Conservation (phyloP, 352 stramenopile species). For the Pythium vanterpoolii region DNA sequence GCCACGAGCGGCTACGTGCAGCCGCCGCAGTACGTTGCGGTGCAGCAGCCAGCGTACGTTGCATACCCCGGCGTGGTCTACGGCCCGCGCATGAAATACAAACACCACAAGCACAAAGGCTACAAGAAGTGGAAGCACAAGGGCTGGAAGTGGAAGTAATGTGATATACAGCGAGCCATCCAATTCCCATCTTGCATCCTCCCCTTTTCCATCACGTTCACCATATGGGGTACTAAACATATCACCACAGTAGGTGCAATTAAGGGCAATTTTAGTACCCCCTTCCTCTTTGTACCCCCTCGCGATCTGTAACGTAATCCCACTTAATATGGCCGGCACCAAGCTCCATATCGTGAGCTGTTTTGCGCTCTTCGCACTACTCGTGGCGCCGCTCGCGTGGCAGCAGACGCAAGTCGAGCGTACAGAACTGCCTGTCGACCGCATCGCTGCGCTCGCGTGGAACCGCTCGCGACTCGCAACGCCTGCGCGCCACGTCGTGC, state of each 20-base stretch:
- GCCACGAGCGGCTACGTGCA: constrained; percentile 41
- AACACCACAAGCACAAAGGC: constrained; percentile 42
- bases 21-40: constrained; percentile 33
- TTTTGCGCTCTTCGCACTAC: constrained; percentile 71
- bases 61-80: constrained; percentile 61
- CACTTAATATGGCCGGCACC: constrained; percentile 59
- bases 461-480: constrained; percentile 28
- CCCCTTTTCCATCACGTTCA: too few relatives aligned
- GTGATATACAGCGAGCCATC: too few relatives aligned
- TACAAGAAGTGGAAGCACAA: constrained; percentile 47
- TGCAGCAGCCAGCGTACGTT: constrained; percentile 40
- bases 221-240: constrained; percentile 1
- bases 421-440: constrained; percentile 41
- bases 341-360: constrained; percentile 69
- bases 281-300: neutral
- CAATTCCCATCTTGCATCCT: too few relatives aligned
- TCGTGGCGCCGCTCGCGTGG: constrained; percentile 58
- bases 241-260: neutral
- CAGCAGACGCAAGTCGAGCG: constrained; percentile 69
- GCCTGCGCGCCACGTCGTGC: constrained; percentile 14
- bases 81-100: constrained; percentile 46
- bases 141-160: constrained; percentile 55
- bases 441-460: constrained; percentile 50
- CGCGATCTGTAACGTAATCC: neutral
- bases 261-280: too few relatives aligned